Base-by-base conservation (phyloP, 305 asterid species). In the Plantago coronopus region DNA sequence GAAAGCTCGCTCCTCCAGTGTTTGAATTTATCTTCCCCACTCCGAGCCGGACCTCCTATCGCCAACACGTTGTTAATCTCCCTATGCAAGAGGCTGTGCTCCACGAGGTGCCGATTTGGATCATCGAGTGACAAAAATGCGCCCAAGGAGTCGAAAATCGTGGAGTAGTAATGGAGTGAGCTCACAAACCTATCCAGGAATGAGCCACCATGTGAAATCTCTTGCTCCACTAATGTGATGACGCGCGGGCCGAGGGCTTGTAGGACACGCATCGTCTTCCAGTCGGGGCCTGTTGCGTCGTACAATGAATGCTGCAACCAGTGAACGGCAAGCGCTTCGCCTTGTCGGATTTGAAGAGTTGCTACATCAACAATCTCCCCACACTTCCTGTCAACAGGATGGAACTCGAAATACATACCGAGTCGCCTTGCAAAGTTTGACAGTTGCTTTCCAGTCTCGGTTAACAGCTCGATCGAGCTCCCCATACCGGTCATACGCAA, bases 51-150 rank as follows among this genome's bases (percentile, higher is more conserved):
- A 34, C 94, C 96, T 16, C 96, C 96, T 0, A 89, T 74, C 0
- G 95, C 95, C 77, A 89, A 51, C 60, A 89, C 80, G 37, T 86
- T 89, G 68, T 67, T 82, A 6, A 89, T 89, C 80, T 89, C 95
- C 74, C 85, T 68, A 17, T 78, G 72, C 53, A 83, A 48, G 0
- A 86, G 72, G 11, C 79, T 62, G 18, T 86, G 95, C 69, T 89
- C 96, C 13, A 82, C 87, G 9, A 16, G 48, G 37, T 82, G 77
- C 1, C 95, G 68, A 14, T 69, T 64, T 4, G 79, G 65, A 17
- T 88, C 91, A 14, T 82, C 89, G 3, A 56, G 69, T 0, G 64
- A 38, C 50, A 79, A 25, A 61, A 72, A 74, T 9, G 85, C 84
- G 15, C 93, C 95, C 2, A 85, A 55, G 0, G 95, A 81, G 75